phyloP scores from a whole-genome alignment of 2,329 filamentous ascomycete genomes.

The Stromatinia cepivora region DNA sequence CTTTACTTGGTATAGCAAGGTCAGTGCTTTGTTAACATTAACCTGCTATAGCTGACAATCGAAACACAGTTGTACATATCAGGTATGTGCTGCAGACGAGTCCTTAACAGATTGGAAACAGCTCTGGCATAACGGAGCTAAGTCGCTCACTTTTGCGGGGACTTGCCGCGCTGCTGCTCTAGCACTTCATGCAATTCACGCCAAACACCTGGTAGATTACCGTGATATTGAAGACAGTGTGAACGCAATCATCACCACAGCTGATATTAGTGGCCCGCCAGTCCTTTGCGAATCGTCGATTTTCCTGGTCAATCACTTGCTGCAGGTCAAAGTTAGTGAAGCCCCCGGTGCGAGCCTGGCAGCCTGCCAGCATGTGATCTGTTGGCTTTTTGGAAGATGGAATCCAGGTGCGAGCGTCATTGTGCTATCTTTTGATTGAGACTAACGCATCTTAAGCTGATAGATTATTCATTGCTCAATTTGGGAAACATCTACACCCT shows the following conservation, averaged over 20 bases:
- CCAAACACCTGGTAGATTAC: conserved; percentile 65
- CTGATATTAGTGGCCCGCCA: conserved; percentile 80
- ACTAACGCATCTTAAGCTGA: conserved; percentile 54
- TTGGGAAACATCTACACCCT: conserved; percentile 63
- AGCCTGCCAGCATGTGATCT: conserved; percentile 69
- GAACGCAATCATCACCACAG: conserved; percentile 70
- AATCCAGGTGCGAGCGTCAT: conserved; percentile 66
- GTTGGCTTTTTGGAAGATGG: conserved; percentile 84
- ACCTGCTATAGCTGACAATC: conserved; percentile 26
- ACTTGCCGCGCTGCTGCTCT: conserved; percentile 74
- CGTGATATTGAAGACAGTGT: conserved; percentile 67
- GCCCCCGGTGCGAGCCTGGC: conserved; percentile 67
- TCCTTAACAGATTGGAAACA: conserved; percentile 63
- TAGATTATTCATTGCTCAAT: conserved; percentile 62
- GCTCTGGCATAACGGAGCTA: conserved; percentile 71
- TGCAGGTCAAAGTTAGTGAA: conserved; percentile 65
- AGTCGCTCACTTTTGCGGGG: conserved; percentile 67
- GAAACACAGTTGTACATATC: conserved; percentile 48
- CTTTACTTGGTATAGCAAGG: conserved; percentile 79
- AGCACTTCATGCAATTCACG: conserved; percentile 68
- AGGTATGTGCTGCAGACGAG: conserved; percentile 43
- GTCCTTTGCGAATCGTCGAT: conserved; percentile 78
- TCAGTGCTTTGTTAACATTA: conserved; percentile 45
- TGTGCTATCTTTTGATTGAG: background rate
- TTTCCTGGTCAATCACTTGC: conserved; percentile 67